Conservation (phyloP, 805 yeast species). For the Candida khao-thaluensis region DNA sequence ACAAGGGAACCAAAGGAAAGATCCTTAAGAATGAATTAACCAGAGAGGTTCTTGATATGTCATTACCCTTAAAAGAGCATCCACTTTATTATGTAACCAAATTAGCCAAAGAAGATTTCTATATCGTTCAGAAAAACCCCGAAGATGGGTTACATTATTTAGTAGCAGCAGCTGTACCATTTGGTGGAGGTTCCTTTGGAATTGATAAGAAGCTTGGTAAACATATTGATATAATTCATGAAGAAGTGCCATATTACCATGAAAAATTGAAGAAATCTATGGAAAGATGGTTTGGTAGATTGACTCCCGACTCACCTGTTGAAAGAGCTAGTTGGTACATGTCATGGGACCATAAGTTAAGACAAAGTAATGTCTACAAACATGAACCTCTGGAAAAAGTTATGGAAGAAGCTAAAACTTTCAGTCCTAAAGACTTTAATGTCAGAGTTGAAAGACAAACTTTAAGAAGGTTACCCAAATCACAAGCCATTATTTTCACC, state of each 20-base stretch:
- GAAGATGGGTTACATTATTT: conserved; percentile 59
- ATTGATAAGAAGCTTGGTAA: conserved; percentile 59
- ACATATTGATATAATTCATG: conserved; percentile 62
- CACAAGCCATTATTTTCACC: conserved; percentile 66
- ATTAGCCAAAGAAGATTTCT: conserved; percentile 76
- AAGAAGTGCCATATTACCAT: conserved; percentile 67
- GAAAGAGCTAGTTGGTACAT: conserved; percentile 77
- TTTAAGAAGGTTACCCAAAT: conserved; percentile 61
- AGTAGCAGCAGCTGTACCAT: conserved; percentile 74
- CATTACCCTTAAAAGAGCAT: conserved; percentile 58
- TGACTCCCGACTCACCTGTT: conserved; percentile 61
- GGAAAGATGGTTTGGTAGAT: conserved; percentile 69
- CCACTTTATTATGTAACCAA: conserved; percentile 63
- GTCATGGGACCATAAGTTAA: conserved; percentile 68
- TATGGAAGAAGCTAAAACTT: conserved; percentile 19
- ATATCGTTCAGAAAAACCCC: conserved; percentile 55
- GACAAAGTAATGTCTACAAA: conserved; percentile 56
- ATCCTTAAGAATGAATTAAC: conserved; percentile 62
- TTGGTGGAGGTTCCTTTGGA: conserved; percentile 77
- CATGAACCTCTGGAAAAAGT: conserved; percentile 41
- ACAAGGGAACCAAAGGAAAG: conserved; percentile 44
- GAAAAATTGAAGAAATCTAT: conserved; percentile 64
- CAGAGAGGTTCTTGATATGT: conserved; percentile 59
- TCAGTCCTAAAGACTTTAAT: conserved; percentile 54
- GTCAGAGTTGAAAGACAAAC: conserved; percentile 76